These are phyloP conservation scores for Salix udensis DNA, from an alignment of 345 rosid species.

Conservation along the genomic window DNA sequence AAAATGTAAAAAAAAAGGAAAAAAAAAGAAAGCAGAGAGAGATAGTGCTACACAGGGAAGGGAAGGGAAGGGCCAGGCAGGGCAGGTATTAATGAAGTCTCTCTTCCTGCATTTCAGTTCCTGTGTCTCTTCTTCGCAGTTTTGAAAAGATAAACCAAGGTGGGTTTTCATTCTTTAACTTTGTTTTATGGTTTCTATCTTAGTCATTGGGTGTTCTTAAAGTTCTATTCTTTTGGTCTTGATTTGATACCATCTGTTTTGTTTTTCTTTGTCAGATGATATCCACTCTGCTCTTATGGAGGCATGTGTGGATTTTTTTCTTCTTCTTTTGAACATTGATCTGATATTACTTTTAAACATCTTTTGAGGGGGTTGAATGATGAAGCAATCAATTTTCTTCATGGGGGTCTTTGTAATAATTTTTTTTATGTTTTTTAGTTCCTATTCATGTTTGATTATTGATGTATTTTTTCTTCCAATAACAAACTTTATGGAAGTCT, in stretches of 20 bases:
- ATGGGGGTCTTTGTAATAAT: not conserved
- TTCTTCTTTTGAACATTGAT: not conserved
- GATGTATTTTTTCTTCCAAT: not conserved
- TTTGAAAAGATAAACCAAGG: conserved; percentile 26
- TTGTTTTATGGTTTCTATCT: not conserved
- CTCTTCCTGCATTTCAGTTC: conserved; percentile 29
- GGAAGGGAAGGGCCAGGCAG: not conserved
- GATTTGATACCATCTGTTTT: not conserved
- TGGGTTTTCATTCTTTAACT: conserved; percentile 18
- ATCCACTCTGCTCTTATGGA: not conserved
- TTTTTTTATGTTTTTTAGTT: not conserved
- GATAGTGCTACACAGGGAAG: not conserved
- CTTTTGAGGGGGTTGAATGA: conserved; percentile 4
- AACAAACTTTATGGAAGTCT: not conserved
- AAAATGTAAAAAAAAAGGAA: no score
- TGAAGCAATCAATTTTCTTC: not conserved
- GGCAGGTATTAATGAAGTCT: conserved; percentile 8
- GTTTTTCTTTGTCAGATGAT: not conserved
- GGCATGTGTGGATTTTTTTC: not conserved
- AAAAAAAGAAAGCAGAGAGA: not conserved
- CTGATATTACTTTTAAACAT: not conserved
- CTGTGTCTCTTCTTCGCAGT: not conserved
- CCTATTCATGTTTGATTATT: conserved; percentile 1
- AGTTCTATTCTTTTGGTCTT: not conserved
- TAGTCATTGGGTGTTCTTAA: not conserved